Evolutionary conservation across 1,284 basidiomycete genomes (phyloP), one percentile per base, ranked within the genome.

Genomic region (Cronartium quercuum): DNA sequence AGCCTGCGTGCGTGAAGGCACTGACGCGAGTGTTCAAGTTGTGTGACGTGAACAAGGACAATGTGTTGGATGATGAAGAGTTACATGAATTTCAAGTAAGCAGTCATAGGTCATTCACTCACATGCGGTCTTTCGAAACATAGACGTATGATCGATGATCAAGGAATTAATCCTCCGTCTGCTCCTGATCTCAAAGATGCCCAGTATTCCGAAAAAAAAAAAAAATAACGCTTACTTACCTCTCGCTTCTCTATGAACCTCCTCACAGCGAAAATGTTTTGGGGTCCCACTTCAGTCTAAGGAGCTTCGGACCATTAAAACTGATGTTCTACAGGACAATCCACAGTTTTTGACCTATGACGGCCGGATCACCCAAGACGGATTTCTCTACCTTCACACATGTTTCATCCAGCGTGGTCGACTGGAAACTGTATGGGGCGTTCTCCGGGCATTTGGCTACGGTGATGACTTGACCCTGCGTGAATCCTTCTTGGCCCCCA

Each of bases 381-480:
- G 95, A 1, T 98, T 98, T 83, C 83, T 98, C 62, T 95, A 93
- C 80, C 87, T 98, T 12, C 94, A 98, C 82, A 97, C 94, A 3
- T 91, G 90, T 78, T 98, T 98, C 83, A 97, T 98, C 77, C 95
- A 97, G 83, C 89, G 91, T 68, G 96, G 95, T 13, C 87, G 96
- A 60, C 86, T 97, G 77, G 95, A 98, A 82, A 98, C 96, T 35
- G 98, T 95, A 0, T 98, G 95, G 95, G 95, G 93, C 1, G 94
- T 97, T 3, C 84, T 98, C 77, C 86, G 94, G 76, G 92, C 90
- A 79, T 98, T 97, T 82, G 95, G 95, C 0, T 98, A 98, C 81
- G 95, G 91, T 57, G 94, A 96, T 81, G 93, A 97, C 81, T 83
- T 98, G 77, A 88, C 89, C 78, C 84, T 98, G 75, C 89, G 89